Evolutionary conservation across 176 grass and related monocot genomes (phyloP).

Genomic region (Thalia dealbata): DNA sequence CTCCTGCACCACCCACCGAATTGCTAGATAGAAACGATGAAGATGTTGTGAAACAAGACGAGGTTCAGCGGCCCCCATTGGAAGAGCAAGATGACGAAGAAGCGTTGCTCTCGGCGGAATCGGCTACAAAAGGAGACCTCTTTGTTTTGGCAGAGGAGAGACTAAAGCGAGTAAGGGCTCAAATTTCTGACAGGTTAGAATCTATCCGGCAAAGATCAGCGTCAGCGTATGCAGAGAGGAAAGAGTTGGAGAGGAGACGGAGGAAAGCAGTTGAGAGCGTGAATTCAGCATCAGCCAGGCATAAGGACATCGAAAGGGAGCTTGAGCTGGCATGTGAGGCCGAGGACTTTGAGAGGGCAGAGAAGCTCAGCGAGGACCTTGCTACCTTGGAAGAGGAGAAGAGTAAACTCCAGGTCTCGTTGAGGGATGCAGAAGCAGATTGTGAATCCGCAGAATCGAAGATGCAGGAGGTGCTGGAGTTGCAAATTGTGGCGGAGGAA

Average conservation of each 20-base stretch:
- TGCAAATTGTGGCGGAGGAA: slow-evolving; percentile 47
- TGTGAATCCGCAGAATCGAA: slow-evolving; percentile 62
- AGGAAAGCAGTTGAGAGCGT: slow-evolving; percentile 47
- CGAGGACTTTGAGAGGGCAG: slow-evolving; percentile 79
- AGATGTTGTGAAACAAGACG: background rate
- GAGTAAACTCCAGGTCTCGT: slow-evolving; percentile 29
- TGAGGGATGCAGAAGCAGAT: slow-evolving; percentile 49
- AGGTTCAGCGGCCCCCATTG: background rate
- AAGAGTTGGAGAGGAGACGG: slow-evolving; percentile 43
- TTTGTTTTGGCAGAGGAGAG: slow-evolving; percentile 38
- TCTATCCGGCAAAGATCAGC: slow-evolving; percentile 37
- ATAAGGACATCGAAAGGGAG: slow-evolving; percentile 82
- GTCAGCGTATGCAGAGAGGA: slow-evolving; percentile 40
- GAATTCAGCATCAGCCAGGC: slow-evolving; percentile 24
- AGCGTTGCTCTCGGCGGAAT: background rate
- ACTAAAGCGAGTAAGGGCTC: slow-evolving; percentile 49
- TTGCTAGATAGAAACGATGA: slow-evolving; percentile 2
- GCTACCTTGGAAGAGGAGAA: slow-evolving; percentile 55
- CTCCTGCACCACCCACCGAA: background rate
- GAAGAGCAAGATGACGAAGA: background rate
- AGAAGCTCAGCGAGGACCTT: slow-evolving; percentile 63
- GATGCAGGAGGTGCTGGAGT: slow-evolving; percentile 62
- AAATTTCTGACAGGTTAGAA: slow-evolving; percentile 53
- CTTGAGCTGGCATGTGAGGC: slow-evolving; percentile 81
- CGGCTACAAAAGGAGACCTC: background rate